phyloP scores from a whole-genome alignment of 75 land plant species.

The Larix kaempferi region DNA sequence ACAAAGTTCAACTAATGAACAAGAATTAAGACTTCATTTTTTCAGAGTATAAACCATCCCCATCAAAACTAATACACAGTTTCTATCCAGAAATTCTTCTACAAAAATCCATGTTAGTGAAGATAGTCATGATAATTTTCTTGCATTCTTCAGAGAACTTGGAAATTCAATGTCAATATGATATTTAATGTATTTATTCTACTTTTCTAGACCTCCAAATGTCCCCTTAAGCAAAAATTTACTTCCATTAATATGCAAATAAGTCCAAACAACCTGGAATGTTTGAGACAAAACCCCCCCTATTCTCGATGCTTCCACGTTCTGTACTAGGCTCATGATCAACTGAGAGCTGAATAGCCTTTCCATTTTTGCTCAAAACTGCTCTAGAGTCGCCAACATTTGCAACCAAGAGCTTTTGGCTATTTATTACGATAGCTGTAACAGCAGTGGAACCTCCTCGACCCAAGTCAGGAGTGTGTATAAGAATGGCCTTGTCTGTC shows the following conservation, averaged over 20 bases:
- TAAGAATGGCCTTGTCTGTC: constrained; percentile 75
- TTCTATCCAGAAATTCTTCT: no score
- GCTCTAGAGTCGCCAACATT: constrained; percentile 95
- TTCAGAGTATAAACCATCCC: not conserved
- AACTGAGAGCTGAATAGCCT: constrained; percentile 63
- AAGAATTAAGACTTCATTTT: not conserved
- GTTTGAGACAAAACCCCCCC: constrained; percentile 90
- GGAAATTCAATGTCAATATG: not conserved
- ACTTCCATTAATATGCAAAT: not conserved
- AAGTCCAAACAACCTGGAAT: constrained; percentile 67
- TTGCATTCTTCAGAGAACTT: not conserved
- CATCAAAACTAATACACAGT: no score
- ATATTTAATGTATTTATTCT: not conserved
- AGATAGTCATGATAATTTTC: not conserved
- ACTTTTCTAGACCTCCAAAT: not conserved
- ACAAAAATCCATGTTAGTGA: not conserved
- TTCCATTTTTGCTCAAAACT: constrained; percentile 55
- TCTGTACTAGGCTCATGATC: constrained; percentile 86
- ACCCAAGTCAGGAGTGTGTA: constrained; percentile 56
- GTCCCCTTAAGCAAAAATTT: not conserved
- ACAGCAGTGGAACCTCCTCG: constrained; percentile 93
- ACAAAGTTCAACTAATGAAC: not conserved
- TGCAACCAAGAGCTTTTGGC: constrained; percentile 59
- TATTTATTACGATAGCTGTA: constrained; percentile 82
- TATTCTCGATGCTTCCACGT: constrained; percentile 54